Percentiles rank a stretch among this genome's conserved stretches.
Evolutionary conservation across 2,329 filamentous ascomycete genomes (phyloP).

Genomic region (Thermomyces lanuginosus): DNA sequence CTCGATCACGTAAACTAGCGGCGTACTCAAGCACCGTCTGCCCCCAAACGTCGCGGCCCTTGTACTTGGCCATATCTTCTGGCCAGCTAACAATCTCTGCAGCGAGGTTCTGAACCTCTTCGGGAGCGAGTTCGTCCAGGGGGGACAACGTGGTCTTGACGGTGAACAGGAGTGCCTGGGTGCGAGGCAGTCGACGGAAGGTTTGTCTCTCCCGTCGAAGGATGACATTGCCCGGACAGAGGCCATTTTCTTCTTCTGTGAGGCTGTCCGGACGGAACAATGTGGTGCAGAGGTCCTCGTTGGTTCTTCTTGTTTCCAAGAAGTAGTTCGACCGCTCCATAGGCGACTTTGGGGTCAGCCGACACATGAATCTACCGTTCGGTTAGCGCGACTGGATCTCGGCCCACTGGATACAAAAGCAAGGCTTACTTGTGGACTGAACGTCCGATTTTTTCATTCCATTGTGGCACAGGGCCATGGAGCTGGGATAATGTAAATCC

Average conservation of each 20-base stretch:
- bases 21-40: conserved; percentile 19
- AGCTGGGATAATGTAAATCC: conserved; percentile 34
- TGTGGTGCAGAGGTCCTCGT: conserved; percentile 23
- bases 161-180: conserved; percentile 33
- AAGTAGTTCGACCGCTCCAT: conserved; percentile 37
- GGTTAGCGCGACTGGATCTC: not conserved
- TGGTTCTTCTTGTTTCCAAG: conserved; percentile 29
- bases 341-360: conserved; percentile 26
- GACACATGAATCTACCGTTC: conserved; percentile 28
- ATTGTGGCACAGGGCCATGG: conserved; percentile 32
- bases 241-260: conserved; percentile 22
- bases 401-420: not conserved
- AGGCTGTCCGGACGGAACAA: conserved; percentile 30
- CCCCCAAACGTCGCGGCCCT: conserved; percentile 30
- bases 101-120: conserved; percentile 26
- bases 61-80: conserved; percentile 29
- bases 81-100: conserved; percentile 32
- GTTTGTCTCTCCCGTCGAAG: conserved; percentile 36
- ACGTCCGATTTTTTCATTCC: conserved; percentile 31
- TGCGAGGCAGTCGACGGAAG: conserved; percentile 31
- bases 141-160: conserved; percentile 33
- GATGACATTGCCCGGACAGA: conserved; percentile 25
- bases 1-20: not conserved
- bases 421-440: conserved; percentile 27
- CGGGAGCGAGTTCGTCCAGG: conserved; percentile 24